Base-by-base conservation (phyloP, 495 filamentous ascomycete genomes). In the Tetracladium setigerum region DNA sequence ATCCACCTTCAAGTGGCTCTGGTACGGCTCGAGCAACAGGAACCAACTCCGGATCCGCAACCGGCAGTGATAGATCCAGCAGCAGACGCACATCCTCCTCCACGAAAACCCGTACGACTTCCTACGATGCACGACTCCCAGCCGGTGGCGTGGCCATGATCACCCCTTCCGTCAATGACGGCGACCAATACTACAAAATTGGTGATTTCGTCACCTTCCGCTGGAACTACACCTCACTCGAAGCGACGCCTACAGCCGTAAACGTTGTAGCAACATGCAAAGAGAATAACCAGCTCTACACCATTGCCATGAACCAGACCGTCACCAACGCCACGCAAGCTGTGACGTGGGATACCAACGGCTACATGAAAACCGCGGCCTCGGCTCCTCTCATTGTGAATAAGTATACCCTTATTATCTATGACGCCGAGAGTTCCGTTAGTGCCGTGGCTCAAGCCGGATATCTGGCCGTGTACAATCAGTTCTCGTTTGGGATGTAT, bases 161-260 rank as follows among this genome's bases (percentile, higher is more conserved):
- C 35, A 89, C 81, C 1, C 92, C 92, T 0, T 67, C 69, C 27
- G 49, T 65, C 4, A 64, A 72, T 1, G 71, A 70, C 5, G 76
- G 79, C 7, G 67, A 78, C 4, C 79, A 81, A 51, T 87, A 88
- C 60, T 97, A 88, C 79, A 91, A 91, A 65, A 84, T 97, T 60
- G 86, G 85, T 14, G 82, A 96, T 32, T 74, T 74, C 44, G 71
- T 95, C 13, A 95, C 89, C 1, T 91, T 91, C 64, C 82, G 69
- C 0, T 98, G 91, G 90, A 96, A 96, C 66, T 97, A 95, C 69
- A 98, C 92, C 1, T 88, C 84, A 37, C 70, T 98, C 33, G 76
- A 76, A 24, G 81, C 81, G 14, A 83, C 80, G 1, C 92, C 92
- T 0, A 80, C 78, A 2, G 82, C 78, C 27, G 67, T 98, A 55